These are phyloP conservation scores for Metschnikowia gelsemii DNA, from an alignment of 805 yeast genomes.

Conservation along the genomic window DNA sequence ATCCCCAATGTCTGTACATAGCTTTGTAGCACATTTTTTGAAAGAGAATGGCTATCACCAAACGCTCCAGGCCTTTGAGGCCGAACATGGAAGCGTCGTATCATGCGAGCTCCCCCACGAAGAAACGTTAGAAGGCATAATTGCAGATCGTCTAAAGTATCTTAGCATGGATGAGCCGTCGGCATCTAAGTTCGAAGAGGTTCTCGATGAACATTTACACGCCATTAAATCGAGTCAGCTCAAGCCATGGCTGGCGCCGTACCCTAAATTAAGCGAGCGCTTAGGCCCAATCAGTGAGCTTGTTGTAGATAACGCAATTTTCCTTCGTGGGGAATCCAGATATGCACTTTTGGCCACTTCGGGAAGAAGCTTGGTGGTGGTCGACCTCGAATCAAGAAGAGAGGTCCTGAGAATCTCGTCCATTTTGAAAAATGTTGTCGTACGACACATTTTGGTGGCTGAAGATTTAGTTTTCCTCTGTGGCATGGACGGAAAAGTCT, in stretches of 20 bases:
- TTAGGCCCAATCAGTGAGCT: constrained; percentile 24
- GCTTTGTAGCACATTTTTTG: constrained; percentile 60
- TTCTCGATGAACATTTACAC: constrained; percentile 13
- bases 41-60: constrained; percentile 44
- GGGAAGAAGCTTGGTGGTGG: constrained; percentile 20
- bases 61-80: constrained; percentile 50
- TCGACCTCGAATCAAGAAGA: constrained; percentile 17
- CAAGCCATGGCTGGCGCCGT: constrained; percentile 33
- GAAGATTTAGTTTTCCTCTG: constrained; percentile 36
- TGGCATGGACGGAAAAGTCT: constrained; percentile 54
- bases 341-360: constrained; percentile 23
- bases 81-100: constrained; percentile 42
- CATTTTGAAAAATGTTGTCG: constrained; percentile 26
- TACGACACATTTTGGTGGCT: constrained; percentile 35
- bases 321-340: not conserved
- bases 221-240: constrained; percentile 15
- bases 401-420: constrained; percentile 19
- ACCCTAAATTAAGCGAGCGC: constrained; percentile 22
- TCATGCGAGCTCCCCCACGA: constrained; percentile 21
- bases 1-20: constrained; percentile 24
- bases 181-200: constrained; percentile 7
- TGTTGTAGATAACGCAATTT: constrained; percentile 21
- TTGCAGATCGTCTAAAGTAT: constrained; percentile 21
- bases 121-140: constrained; percentile 41
- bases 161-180: constrained; percentile 16